Evolutionary conservation across 208 protist genomes (phyloP), one percentile per base, ranked within the genome.

Genomic region (Leptomonas pyrrhocoris): DNA sequence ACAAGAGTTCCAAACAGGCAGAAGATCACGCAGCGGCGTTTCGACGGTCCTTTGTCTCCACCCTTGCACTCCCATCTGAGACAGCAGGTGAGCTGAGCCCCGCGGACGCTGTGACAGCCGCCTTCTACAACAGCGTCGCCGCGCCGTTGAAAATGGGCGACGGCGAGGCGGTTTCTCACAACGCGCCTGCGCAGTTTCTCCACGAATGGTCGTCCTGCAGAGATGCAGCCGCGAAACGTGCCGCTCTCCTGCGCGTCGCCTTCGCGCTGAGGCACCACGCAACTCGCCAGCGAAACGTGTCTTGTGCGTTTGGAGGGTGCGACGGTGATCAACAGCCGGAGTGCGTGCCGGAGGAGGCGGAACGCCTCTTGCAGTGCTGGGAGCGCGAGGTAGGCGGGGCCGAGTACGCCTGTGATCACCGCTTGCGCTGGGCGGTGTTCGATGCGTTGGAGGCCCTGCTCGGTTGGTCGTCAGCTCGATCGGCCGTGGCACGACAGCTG

Each of bases 401-500:
- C 48, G 38, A 45, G 2, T n/a, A 69, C 87, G 60, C 19, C 5
- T 46, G 65, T 23, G 38, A 81, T 58, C 85, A 90, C 72, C 4
- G 6, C 8, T 77, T 94, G 19, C 86, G 86, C 2, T 65, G 69
- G 49, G 64, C 50, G 2, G 79, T 78, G n/a, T 64, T 90, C 23
- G 1, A 28, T 28, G 42, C 74, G 13, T 30, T 95, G 25, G 77
- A 70, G 6, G 61, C 69, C 27, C 45, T 85, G 13, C 34, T 89
- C 13, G 34, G 55, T 25, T 65, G 45, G 30, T 46, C 55, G 0
- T 38, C 34, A 9, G 59, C 86, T 40, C 63, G 59, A 2, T 36
- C 61, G 3, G 51, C 65, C 27, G 59, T 88, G 40, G 64, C 63
- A 36, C 73, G 77, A 18, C 73, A 69, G 48, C 70, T 91, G n/a